These are phyloP conservation scores for Warburgia ugandensis DNA, from an alignment of 164 flowering plant genomes.

Conservation along the genomic window DNA sequence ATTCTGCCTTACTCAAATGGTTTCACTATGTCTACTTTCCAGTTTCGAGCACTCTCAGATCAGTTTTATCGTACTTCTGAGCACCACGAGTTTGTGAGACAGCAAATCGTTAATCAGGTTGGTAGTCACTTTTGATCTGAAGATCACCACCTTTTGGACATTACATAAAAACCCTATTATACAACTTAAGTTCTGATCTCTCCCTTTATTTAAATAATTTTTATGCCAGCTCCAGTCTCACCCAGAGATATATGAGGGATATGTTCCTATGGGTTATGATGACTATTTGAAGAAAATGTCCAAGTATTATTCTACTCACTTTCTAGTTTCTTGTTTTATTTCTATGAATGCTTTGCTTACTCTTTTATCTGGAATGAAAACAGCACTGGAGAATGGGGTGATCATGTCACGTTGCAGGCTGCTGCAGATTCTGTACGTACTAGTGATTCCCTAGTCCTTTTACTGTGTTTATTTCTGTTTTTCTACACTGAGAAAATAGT, in stretches of 20 bases:
- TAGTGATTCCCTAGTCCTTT: neutral
- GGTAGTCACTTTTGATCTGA: neutral
- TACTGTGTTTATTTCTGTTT: no score
- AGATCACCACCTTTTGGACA: no score
- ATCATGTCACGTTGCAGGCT: constrained; percentile 83
- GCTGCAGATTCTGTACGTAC: constrained; percentile 81
- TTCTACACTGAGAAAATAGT: no score
- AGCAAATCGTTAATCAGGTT: constrained; percentile 73
- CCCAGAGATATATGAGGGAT: constrained; percentile 63
- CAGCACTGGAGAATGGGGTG: constrained; percentile 98
- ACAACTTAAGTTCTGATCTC: no score
- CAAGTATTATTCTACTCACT: constrained; percentile 34
- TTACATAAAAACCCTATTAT: no score
- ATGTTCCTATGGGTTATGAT: constrained; percentile 80
- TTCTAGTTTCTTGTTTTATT: neutral
- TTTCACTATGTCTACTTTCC: constrained; percentile 9
- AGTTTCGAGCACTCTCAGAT: constrained; percentile 93
- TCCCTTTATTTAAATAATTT: neutral
- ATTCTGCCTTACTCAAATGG: no score
- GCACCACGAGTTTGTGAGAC: constrained; percentile 75
- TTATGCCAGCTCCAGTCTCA: constrained; percentile 48
- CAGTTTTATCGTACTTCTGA: constrained; percentile 79
- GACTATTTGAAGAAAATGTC: constrained; percentile 82
- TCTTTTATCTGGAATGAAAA: constrained; percentile 8
- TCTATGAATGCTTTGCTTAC: neutral